Percentiles rank a stretch among this genome's conserved stretches.
Conservation (phyloP, 106 monocot genomes). For the Dendrobium chrysotoxum region DNA sequence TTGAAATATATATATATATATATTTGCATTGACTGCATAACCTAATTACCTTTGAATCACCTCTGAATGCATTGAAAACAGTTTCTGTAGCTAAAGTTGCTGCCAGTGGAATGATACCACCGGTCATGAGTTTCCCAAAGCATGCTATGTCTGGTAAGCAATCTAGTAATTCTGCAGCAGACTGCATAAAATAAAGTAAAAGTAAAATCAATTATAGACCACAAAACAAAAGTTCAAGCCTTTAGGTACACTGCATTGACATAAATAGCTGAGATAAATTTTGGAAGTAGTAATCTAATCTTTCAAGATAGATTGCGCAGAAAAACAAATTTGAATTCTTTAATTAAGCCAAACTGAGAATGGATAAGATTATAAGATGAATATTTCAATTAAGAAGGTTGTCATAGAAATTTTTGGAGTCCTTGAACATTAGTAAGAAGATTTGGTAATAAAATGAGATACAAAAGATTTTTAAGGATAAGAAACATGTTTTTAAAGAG, state of each 20-base stretch:
- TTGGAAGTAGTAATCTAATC: neutral
- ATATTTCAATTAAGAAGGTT: neutral
- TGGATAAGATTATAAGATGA: neutral
- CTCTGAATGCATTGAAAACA: conserved; percentile 70
- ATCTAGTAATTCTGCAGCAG: conserved; percentile 86
- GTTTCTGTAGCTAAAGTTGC: conserved; percentile 79
- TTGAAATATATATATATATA: neutral
- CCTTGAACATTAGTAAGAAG: neutral
- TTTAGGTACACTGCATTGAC: neutral
- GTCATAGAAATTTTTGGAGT: neutral
- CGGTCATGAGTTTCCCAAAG: conserved; percentile 87
- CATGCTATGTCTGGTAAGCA: conserved; percentile 87
- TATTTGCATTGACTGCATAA: neutral
- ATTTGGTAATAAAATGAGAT: neutral
- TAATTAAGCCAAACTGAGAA: neutral
- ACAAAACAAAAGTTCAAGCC: neutral
- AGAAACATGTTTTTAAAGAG: too few relatives aligned
- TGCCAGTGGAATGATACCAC: conserved; percentile 88
- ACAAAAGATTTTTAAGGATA: too few relatives aligned
- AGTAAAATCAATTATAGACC: neutral
- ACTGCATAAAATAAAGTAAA: conserved; percentile 33
- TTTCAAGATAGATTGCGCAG: neutral
- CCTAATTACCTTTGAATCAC: conserved; percentile 74
- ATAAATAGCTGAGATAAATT: neutral
- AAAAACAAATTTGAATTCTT: neutral